A percentile compares a stretch with the other conserved stretches of the same genome.
These are phyloP conservation scores for Hypholoma fasciculare DNA, from an alignment of 768 basidiomycete species.

Conservation along the genomic window DNA sequence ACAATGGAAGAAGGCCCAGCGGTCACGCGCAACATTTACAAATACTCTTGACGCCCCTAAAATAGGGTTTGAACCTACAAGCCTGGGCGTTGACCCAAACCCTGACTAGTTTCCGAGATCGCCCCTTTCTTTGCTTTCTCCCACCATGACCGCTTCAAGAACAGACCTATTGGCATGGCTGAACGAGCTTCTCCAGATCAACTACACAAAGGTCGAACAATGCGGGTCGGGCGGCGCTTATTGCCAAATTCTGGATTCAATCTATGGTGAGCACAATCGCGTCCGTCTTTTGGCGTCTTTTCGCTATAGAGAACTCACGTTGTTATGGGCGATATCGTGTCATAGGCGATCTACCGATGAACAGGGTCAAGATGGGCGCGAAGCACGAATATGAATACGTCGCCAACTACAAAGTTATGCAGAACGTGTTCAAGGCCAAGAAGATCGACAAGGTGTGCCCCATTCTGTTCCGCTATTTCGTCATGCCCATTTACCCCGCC, in stretches of 20 bases:
- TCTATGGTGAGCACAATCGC: constrained; percentile 68
- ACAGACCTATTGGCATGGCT: constrained; percentile 91
- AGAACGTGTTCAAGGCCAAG: constrained; percentile 87
- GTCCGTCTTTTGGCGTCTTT: constrained; percentile 5
- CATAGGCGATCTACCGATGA: constrained; percentile 87
- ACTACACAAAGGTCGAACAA: constrained; percentile 92
- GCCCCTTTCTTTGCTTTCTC: constrained; percentile 7
- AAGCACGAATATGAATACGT: constrained; percentile 96
- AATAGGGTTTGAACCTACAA: constrained; percentile 11
- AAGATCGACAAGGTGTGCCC: constrained; percentile 84
- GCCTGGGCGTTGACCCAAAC: neutral
- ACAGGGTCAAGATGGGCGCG: constrained; percentile 92
- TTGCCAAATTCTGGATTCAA: constrained; percentile 93
- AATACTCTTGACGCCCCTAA: constrained; percentile 20
- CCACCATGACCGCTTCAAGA: constrained; percentile 65
- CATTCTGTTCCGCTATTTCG: neutral
- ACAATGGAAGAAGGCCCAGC: too few relatives aligned
- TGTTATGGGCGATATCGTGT: constrained; percentile 8
- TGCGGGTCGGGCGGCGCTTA: constrained; percentile 91
- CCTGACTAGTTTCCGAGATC: neutral
- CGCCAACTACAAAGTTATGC: constrained; percentile 94
- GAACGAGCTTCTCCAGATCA: constrained; percentile 89
- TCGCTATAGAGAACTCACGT: constrained; percentile 4
- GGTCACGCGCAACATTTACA: constrained; percentile 26
- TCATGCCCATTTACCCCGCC: neutral